Evolutionary conservation across 176 grass and related monocot genomes (phyloP).

Genomic region (Dendrocalamus sinicus): DNA sequence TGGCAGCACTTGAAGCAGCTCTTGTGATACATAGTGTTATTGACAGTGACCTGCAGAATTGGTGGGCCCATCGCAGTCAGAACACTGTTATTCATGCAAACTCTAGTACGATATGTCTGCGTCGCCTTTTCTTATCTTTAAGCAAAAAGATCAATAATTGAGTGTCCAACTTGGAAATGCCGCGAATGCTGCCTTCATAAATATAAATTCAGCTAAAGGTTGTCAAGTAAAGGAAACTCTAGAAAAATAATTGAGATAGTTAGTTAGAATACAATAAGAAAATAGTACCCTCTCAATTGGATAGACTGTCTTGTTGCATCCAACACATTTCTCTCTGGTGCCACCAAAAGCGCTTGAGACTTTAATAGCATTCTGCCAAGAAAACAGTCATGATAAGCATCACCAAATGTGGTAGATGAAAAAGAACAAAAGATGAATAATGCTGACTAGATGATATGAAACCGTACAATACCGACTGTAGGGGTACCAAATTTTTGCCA

Average conservation of each 20-base stretch:
- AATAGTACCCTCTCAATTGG: constrained; percentile 89
- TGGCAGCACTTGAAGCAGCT: constrained; percentile 99
- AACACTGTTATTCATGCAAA: constrained; percentile 11
- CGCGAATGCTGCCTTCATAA: neutral
- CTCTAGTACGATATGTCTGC: neutral
- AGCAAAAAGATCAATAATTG: constrained; percentile 26
- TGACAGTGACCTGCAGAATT: constrained; percentile 78
- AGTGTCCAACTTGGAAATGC: constrained; percentile 13
- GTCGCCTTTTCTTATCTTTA: constrained; percentile 28
- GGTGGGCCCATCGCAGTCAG: neutral
- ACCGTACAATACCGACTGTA: neutral
- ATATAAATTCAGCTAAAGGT: constrained; percentile 16
- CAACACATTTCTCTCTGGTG: constrained; percentile 94
- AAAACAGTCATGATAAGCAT: constrained; percentile 34
- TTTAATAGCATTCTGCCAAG: constrained; percentile 86
- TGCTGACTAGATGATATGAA: constrained; percentile 22
- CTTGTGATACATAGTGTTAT: constrained; percentile 85
- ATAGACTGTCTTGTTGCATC: constrained; percentile 90
- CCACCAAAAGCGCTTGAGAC: constrained; percentile 87
- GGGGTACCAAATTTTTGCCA: constrained; percentile 11
- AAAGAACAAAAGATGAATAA: constrained; percentile 35
- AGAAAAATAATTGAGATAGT: constrained; percentile 27
- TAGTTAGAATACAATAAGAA: constrained; percentile 14
- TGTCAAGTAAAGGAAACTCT: constrained; percentile 25
- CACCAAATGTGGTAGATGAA: constrained; percentile 36